Evolutionary conservation across 352 stramenopile genomes (phyloP).

Genomic region (Phytopythium cucurbitacearum): DNA sequence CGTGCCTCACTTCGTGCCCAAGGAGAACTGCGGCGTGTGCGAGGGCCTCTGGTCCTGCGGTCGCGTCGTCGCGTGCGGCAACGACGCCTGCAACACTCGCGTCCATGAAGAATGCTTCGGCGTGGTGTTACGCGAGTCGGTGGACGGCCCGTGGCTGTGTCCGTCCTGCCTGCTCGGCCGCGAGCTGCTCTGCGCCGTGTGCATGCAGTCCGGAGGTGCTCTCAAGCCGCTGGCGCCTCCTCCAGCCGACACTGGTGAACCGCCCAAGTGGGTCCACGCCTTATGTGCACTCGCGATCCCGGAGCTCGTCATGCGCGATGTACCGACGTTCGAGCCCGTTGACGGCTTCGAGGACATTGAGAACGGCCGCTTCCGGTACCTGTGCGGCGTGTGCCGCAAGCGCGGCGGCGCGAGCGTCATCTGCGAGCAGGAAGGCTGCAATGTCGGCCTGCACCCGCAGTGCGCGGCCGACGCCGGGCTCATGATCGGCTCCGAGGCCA

Average conservation of each 20-base stretch:
- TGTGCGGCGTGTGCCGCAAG: constrained; percentile 78
- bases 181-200: constrained; percentile 66
- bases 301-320: constrained; percentile 79
- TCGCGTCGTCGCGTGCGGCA: constrained; percentile 59
- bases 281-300: constrained; percentile 82
- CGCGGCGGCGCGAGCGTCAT: constrained; percentile 75
- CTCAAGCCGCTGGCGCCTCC: constrained; percentile 61
- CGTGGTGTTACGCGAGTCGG: constrained; percentile 46
- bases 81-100: constrained; percentile 54
- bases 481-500: constrained; percentile 72
- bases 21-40: constrained; percentile 76
- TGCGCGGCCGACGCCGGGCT: constrained; percentile 74
- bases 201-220: constrained; percentile 72
- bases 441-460: constrained; percentile 72
- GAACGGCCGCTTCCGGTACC: constrained; percentile 74
- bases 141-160: constrained; percentile 66
- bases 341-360: constrained; percentile 84
- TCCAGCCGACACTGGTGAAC: constrained; percentile 16
- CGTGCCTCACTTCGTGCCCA: constrained; percentile 64
- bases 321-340: constrained; percentile 76
- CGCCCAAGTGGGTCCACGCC: constrained; percentile 83
- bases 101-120: constrained; percentile 86
- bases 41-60: constrained; percentile 81
- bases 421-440: constrained; percentile 75
- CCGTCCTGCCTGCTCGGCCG: constrained; percentile 71